Conservation (phyloP, 805 yeast genomes). For the Candida ascalaphidarum region DNA sequence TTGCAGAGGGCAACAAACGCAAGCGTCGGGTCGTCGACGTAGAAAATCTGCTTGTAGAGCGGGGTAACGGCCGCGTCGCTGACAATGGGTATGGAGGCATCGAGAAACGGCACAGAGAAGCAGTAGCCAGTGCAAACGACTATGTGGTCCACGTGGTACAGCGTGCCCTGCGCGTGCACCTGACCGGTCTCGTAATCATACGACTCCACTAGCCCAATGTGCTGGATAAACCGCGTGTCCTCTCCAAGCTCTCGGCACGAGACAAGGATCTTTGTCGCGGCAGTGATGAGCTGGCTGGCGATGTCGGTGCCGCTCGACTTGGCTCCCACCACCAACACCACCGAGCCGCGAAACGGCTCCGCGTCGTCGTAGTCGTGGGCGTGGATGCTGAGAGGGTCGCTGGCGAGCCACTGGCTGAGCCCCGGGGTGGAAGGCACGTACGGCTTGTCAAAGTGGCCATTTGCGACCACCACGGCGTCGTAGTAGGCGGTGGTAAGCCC, state of each 20-base stretch:
- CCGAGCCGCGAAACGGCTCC: slow-evolving; percentile 3
- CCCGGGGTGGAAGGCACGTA: slow-evolving; percentile 14
- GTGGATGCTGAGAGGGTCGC: slow-evolving; percentile 9
- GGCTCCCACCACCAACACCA: slow-evolving; percentile 9
- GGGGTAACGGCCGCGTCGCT: slow-evolving; percentile 8
- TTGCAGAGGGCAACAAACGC: slow-evolving; percentile 8
- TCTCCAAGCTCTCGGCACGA: slow-evolving; percentile 7
- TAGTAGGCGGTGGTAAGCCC: slow-evolving; percentile 2
- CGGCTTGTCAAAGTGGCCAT: slow-evolving; percentile 16
- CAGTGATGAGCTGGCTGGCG: slow-evolving; percentile 9
- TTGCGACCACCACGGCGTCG: slow-evolving; percentile 16
- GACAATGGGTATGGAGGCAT: slow-evolving; percentile 2
- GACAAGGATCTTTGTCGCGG: slow-evolving; percentile 8
- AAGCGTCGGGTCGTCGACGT: slow-evolving; percentile 9
- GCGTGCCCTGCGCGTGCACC: slow-evolving; percentile 1
- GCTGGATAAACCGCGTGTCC: too few species aligned
- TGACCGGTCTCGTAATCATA: too few species aligned
- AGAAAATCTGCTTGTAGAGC: slow-evolving; percentile 8
- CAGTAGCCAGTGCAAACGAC: slow-evolving; percentile 12
- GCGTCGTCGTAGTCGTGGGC: slow-evolving; percentile 12
- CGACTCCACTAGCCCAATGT: too few species aligned
- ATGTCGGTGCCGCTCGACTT: slow-evolving; percentile 11
- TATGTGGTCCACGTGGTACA: slow-evolving; percentile 4
- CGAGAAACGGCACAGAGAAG: slow-evolving; percentile 9
- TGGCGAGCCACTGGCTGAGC: slow-evolving; percentile 10